Evolutionary conservation across 257 asterid genomes (phyloP), one percentile per base, ranked within the genome.

Genomic region (Phtheirospermum japonicum): DNA sequence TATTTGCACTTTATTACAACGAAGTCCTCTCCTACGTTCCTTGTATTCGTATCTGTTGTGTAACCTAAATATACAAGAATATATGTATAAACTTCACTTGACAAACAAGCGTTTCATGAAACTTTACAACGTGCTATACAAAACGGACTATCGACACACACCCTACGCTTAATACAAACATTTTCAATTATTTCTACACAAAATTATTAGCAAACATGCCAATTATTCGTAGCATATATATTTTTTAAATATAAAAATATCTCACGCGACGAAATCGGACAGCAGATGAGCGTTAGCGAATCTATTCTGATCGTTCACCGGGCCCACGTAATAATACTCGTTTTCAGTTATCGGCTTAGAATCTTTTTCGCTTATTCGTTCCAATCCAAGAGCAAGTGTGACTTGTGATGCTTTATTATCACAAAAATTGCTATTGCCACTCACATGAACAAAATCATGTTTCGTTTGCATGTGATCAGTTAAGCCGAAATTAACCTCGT

Each of bases 231-330:
- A 9, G 42, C 4, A 36, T 36, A 6, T 36, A 36, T 36, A 6
- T 37, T 9, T 37, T 8, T 40, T 11, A 9, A 2, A 10, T 13
- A 11, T n/a, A 11, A 3, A 30, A 18, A 6, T 54, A 12, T 33
- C 20, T 26, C 82, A 79, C 23, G 73, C 77, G 59, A 82, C 89
- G 75, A 85, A 82, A 79, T 85, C 89, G 18, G 87, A 75, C 65
- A 81, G 49, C 48, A 77, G 68, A 71, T 83, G 81, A 4, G 79
- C 55, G 68, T 66, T 75, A 33, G 67, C 75, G 30, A 79, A 85
- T 64, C 83, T 79, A 30, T 74, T 83, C 77, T 85, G 90, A 57
- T 85, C 82, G 59, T 77, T 80, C 66, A 69, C 67, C 5, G 82
- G 75, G 16, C 83, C 88, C 36, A 69, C 71, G 61, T 73, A 73